phyloP scores from a whole-genome alignment of 305 asterid species.

The Ajuga reptans region DNA sequence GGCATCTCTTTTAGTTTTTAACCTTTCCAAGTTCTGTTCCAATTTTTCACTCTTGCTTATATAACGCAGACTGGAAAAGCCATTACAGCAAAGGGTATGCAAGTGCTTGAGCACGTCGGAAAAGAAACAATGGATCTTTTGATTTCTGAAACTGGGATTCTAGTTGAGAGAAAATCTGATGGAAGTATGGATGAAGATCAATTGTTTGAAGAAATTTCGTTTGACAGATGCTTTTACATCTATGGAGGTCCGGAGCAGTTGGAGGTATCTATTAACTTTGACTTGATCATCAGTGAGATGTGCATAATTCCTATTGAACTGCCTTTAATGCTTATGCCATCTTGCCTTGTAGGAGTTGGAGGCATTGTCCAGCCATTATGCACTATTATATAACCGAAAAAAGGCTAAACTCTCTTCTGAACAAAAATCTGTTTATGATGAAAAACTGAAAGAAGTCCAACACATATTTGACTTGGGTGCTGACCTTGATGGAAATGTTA shows the following conservation, averaged over 20 bases:
- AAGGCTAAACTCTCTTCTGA: conserved; percentile 79
- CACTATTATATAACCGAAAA: conserved; percentile 67
- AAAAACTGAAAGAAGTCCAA: conserved; percentile 79
- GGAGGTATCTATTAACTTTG: conserved; percentile 53
- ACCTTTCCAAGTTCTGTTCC: conserved; percentile 4
- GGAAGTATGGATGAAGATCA: conserved; percentile 60
- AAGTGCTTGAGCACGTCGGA: conserved; percentile 86
- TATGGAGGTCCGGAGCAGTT: conserved; percentile 98
- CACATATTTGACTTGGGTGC: conserved; percentile 56
- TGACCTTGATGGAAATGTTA: conserved; percentile 49
- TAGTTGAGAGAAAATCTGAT: conserved; percentile 41
- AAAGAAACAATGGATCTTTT: conserved; percentile 93
- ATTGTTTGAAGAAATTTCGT: conserved; percentile 66
- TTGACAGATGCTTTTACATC: conserved; percentile 93
- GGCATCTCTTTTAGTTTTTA: not conserved
- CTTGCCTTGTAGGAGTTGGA: conserved; percentile 67
- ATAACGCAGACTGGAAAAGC: conserved; percentile 62
- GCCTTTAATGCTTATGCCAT: conserved; percentile 17
- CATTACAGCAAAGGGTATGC: conserved; percentile 79
- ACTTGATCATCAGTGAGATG: not conserved
- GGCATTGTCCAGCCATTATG: conserved; percentile 80
- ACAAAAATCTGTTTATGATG: conserved; percentile 64
- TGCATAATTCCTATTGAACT: conserved; percentile 1
- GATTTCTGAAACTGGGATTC: conserved; percentile 77
- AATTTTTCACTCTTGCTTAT: conserved; percentile 21